Percentiles rank a stretch among this genome's conserved stretches.
Evolutionary conservation across 2,329 filamentous ascomycete genomes (phyloP).

Genomic region (Lachnellula arida): DNA sequence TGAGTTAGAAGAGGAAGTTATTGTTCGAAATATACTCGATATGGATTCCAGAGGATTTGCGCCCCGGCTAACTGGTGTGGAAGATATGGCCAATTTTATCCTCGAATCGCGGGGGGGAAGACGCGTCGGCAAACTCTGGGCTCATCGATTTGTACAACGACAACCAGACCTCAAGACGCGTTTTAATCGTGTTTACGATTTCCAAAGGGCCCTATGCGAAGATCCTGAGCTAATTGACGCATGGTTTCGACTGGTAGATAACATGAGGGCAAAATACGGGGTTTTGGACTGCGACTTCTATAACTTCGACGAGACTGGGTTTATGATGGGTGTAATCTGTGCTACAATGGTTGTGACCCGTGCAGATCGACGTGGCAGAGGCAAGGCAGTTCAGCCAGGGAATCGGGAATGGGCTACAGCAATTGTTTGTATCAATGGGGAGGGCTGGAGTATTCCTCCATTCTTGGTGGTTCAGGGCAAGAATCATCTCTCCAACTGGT

Average conservation of each 20-base stretch:
- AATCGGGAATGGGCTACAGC: conserved; percentile 27
- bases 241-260: conserved; percentile 16
- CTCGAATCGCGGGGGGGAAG: background rate
- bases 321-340: conserved; percentile 21
- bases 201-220: conserved; percentile 17
- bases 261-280: conserved; percentile 17
- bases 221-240: conserved; percentile 16
- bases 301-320: conserved; percentile 25
- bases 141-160: conserved; percentile 10
- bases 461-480: conserved; percentile 26
- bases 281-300: conserved; percentile 18
- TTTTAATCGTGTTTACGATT: conserved; percentile 18
- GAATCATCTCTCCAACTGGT: conserved; percentile 24
- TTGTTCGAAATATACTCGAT: conserved; percentile 19
- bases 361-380: conserved; percentile 14
- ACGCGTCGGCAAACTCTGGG: conserved; percentile 10
- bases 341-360: conserved; percentile 16
- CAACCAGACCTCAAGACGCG: conserved; percentile 9
- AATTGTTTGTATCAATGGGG: conserved; percentile 23
- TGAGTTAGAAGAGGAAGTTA: conserved; percentile 15
- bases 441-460: conserved; percentile 19
- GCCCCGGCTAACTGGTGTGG: conserved; percentile 11
- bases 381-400: conserved; percentile 18
- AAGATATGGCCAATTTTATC: conserved; percentile 19
- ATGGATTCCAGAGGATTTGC: conserved; percentile 16